phyloP scores from a whole-genome alignment of 345 rosid species.

The Eucalyptus fibrosa region DNA sequence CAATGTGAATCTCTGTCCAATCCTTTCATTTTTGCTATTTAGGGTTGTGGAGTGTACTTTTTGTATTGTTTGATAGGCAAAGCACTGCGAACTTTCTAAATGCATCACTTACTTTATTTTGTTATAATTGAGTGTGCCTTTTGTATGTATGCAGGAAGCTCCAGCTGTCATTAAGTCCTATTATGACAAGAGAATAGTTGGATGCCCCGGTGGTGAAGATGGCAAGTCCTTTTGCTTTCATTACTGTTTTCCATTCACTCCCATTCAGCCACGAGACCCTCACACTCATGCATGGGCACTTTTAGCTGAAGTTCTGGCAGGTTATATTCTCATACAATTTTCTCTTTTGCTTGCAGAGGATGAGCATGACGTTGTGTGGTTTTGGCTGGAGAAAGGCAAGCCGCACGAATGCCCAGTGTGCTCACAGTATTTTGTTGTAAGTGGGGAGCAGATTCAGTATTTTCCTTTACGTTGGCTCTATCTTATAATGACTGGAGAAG shows the following conservation, averaged over 20 bases:
- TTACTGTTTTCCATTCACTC: background rate
- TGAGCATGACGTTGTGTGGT: slow-evolving; percentile 96
- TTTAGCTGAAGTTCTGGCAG: background rate
- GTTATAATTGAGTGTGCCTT: background rate
- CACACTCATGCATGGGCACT: background rate
- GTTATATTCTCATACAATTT: background rate
- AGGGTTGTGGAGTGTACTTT: background rate
- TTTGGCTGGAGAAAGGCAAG: slow-evolving; percentile 92
- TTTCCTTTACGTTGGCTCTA: background rate
- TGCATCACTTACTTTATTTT: background rate
- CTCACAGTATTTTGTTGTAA: slow-evolving; percentile 78
- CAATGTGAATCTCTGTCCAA: background rate
- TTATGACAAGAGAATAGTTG: slow-evolving; percentile 75
- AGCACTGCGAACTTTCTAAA: background rate
- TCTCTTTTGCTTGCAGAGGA: slow-evolving; percentile 41
- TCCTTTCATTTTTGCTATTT: background rate
- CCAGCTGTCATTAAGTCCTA: slow-evolving; percentile 68
- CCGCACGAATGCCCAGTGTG: slow-evolving; percentile 80
- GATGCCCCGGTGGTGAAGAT: slow-evolving; percentile 86
- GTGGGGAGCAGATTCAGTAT: background rate
- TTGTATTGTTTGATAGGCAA: background rate
- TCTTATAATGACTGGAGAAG: background rate
- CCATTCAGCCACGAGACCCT: background rate
- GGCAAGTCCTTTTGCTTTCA: slow-evolving; percentile 23
- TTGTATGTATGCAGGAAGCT: slow-evolving; percentile 32